Evolutionary conservation across 345 rosid species (phyloP).

Genomic region (Euphorbia lathyris): DNA sequence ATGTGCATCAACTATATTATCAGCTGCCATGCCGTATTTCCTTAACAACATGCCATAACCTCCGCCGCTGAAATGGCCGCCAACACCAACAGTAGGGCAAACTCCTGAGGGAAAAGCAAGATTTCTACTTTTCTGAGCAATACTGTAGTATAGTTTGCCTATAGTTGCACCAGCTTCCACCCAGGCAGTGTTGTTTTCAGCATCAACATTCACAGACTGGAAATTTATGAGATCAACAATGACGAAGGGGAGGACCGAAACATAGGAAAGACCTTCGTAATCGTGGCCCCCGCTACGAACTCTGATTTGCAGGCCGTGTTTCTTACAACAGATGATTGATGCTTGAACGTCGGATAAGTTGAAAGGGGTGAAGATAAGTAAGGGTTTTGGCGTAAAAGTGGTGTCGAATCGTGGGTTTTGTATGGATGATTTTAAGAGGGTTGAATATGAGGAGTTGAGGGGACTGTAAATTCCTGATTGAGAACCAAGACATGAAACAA

Average conservation of each 20-base stretch:
- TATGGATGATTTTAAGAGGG: conserved; percentile 3
- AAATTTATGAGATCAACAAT: conserved; percentile 21
- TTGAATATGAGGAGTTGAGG: conserved; percentile 8
- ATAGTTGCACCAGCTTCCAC: conserved; percentile 25
- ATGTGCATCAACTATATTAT: conserved; percentile 12
- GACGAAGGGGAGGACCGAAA: conserved; percentile 9
- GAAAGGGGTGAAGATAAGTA: conserved; percentile 12
- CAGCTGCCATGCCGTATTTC: conserved; percentile 24
- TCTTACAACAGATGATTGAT: neutral
- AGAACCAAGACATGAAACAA: conserved; percentile 9
- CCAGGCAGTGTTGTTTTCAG: conserved; percentile 17
- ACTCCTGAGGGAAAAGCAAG: conserved; percentile 24
- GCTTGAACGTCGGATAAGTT: conserved; percentile 10
- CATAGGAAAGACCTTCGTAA: conserved; percentile 20
- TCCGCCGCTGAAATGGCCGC: conserved; percentile 28
- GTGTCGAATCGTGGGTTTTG: conserved; percentile 16
- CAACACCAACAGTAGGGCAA: conserved; percentile 23
- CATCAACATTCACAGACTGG: conserved; percentile 7
- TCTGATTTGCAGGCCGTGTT: conserved; percentile 12
- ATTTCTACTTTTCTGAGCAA: conserved; percentile 11
- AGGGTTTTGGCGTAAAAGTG: conserved; percentile 8
- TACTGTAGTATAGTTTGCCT: conserved; percentile 17
- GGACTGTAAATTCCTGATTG: conserved; percentile 11
- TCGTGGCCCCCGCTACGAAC: conserved; percentile 26
- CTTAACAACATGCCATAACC: conserved; percentile 17